Conservation (phyloP, 306 rosid genomes). For the Medicago lupulina region DNA sequence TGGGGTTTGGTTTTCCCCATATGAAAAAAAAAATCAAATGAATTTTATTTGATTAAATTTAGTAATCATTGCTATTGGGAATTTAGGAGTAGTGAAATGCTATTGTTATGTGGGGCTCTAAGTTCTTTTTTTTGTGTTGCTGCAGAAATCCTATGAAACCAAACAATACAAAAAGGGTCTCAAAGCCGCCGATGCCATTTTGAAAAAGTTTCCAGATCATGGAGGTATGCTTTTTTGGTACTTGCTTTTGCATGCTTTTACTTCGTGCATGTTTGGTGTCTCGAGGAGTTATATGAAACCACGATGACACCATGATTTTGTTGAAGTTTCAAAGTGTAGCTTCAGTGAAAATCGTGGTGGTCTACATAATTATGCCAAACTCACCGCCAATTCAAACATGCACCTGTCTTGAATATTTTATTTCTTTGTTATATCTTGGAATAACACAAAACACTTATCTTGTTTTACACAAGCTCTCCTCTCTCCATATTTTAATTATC, state of each 20-base stretch:
- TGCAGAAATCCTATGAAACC: conserved; percentile 94
- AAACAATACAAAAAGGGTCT: conserved; percentile 96
- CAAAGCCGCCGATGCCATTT: conserved; percentile 93
- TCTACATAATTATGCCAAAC: no score
- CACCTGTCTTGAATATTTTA: background rate
- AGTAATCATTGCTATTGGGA: conserved; percentile 7
- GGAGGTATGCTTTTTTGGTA: conserved; percentile 65
- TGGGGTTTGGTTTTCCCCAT: conserved; percentile 25
- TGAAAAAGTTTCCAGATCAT: conserved; percentile 89
- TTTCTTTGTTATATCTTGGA: conserved; percentile 16
- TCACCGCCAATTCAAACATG: no score
- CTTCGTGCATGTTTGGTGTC: background rate
- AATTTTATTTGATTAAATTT: background rate
- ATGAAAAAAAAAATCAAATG: background rate
- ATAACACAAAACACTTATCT: background rate
- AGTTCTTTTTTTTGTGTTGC: conserved; percentile 18
- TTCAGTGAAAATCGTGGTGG: no score
- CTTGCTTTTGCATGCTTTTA: conserved; percentile 22
- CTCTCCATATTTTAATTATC: conserved; percentile 1
- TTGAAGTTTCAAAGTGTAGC: no score
- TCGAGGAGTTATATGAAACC: no score
- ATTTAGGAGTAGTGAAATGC: conserved; percentile 15
- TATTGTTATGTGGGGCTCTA: conserved; percentile 24
- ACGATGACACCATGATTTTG: no score
- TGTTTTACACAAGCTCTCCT: background rate